Percentiles rank a stretch among this genome's conserved stretches.
Conservation (phyloP, 371 early-diverging fungal species). For the Cokeromyces recurvatus region DNA sequence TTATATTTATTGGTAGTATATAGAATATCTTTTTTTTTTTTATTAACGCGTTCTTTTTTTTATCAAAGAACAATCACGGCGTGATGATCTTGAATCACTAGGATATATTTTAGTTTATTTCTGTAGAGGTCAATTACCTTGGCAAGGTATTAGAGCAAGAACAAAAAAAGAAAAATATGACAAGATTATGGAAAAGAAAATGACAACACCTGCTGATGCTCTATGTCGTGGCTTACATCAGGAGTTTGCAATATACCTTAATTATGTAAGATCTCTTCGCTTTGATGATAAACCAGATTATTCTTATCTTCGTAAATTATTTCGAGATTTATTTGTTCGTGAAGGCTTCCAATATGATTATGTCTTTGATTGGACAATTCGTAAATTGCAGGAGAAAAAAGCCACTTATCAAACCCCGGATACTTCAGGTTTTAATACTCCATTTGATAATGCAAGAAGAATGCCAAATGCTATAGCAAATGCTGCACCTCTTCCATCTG, state of each 20-base stretch:
- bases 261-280: constrained; percentile 93
- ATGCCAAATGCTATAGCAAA: constrained; percentile 13
- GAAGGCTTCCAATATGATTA: constrained; percentile 96
- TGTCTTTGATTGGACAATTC: constrained; percentile 95
- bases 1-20: background rate
- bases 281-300: constrained; percentile 99
- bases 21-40: background rate
- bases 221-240: constrained; percentile 96
- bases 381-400: constrained; percentile 31
- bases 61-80: constrained; percentile 92
- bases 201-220: constrained; percentile 93
- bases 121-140: constrained; percentile 97
- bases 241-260: constrained; percentile 96
- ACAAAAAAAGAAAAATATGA: constrained; percentile 99
- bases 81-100: constrained; percentile 99
- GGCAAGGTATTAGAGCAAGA: constrained; percentile 99
- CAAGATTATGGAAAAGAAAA: constrained; percentile 99
- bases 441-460: constrained; percentile 13
- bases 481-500: constrained; percentile 27
- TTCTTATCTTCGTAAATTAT: constrained; percentile 92
- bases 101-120: constrained; percentile 99
- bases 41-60: too few species aligned
- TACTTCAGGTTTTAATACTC: constrained; percentile 1
- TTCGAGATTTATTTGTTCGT: constrained; percentile 92
- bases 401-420: constrained; percentile 7